Percentiles rank a stretch among this genome's conserved stretches.
Conservation (phyloP, 2,329 filamentous ascomycete genomes). For the Stachybotrys echinatus region DNA sequence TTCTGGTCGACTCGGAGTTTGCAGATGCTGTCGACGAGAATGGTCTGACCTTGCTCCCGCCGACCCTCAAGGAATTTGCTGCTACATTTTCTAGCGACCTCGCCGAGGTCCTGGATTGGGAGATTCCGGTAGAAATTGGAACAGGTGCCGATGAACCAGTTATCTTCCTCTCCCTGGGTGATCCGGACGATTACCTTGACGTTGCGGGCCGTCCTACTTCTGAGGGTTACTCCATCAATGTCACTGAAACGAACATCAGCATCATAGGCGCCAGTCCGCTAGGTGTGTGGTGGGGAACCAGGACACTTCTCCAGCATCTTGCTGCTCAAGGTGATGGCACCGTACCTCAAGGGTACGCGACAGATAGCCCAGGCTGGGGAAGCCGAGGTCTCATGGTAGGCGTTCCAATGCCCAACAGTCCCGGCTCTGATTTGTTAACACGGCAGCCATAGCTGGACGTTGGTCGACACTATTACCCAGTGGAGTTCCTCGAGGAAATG, state of each 20-base stretch:
- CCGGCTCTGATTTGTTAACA: too few species aligned
- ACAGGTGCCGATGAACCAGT: neutral
- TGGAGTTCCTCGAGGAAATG: constrained; percentile 32
- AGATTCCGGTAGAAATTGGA: neutral
- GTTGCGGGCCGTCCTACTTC: constrained; percentile 39
- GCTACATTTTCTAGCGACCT: neutral
- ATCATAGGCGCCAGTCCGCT: constrained; percentile 48
- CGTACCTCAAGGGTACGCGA: neutral
- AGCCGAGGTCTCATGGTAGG: neutral
- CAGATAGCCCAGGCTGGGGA: neutral
- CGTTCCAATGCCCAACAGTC: neutral
- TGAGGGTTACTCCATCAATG: constrained; percentile 41
- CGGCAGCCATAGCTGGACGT: constrained; percentile 16
- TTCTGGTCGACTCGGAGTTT: neutral
- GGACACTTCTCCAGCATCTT: constrained; percentile 44
- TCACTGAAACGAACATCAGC: constrained; percentile 31
- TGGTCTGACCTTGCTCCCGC: constrained; percentile 1
- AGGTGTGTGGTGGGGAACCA: constrained; percentile 53
- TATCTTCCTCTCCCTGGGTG: constrained; percentile 41
- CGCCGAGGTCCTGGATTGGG: neutral
- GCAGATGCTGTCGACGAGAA: neutral
- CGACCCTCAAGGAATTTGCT: constrained; percentile 2
- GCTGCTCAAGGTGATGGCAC: neutral
- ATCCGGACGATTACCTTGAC: constrained; percentile 32
- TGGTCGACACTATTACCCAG: constrained; percentile 16